A percentile compares a stretch with the other conserved stretches of the same genome.
phyloP scores from a whole-genome alignment of 2,329 filamentous ascomycete species.

The Tolypocladium tropicale region DNA sequence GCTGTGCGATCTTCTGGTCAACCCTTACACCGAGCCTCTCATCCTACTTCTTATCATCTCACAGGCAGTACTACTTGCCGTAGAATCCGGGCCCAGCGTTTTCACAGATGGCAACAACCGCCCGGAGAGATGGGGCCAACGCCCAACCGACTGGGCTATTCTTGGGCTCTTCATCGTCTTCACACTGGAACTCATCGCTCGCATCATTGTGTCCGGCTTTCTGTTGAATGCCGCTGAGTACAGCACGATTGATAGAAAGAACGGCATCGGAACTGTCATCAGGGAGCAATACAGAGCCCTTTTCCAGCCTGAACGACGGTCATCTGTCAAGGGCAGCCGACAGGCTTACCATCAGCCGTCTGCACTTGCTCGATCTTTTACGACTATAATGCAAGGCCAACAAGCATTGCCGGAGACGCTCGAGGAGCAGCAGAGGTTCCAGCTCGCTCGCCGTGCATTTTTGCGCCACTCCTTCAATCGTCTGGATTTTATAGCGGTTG shows the following conservation, averaged over 20 bases:
- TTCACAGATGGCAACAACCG: conserved; percentile 51
- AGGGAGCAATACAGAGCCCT: conserved; percentile 66
- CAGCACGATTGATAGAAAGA: conserved; percentile 74
- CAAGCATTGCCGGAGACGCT: conserved; percentile 47
- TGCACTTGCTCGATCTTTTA: conserved; percentile 68
- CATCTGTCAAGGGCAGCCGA: conserved; percentile 47
- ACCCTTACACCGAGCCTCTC: conserved; percentile 75
- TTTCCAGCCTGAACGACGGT: conserved; percentile 72
- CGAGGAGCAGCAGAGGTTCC: conserved; percentile 70
- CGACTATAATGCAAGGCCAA: conserved; percentile 62
- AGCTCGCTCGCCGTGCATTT: conserved; percentile 85
- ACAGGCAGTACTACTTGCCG: conserved; percentile 77
- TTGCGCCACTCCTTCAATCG: conserved; percentile 92
- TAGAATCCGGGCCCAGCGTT: conserved; percentile 69
- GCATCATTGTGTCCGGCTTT: conserved; percentile 88
- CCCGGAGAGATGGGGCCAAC: conserved; percentile 54
- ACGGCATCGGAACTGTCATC: conserved; percentile 64
- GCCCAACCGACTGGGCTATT: conserved; percentile 68
- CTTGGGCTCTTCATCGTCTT: conserved; percentile 81
- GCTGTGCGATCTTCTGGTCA: conserved; percentile 76
- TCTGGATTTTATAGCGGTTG: conserved; percentile 84
- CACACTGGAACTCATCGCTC: conserved; percentile 71
- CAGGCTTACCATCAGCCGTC: conserved; percentile 41
- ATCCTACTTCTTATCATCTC: conserved; percentile 81
- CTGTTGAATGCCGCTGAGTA: conserved; percentile 86